phyloP scores from a whole-genome alignment of 1,284 basidiomycete genomes.

The Ustilago xerochloae region DNA sequence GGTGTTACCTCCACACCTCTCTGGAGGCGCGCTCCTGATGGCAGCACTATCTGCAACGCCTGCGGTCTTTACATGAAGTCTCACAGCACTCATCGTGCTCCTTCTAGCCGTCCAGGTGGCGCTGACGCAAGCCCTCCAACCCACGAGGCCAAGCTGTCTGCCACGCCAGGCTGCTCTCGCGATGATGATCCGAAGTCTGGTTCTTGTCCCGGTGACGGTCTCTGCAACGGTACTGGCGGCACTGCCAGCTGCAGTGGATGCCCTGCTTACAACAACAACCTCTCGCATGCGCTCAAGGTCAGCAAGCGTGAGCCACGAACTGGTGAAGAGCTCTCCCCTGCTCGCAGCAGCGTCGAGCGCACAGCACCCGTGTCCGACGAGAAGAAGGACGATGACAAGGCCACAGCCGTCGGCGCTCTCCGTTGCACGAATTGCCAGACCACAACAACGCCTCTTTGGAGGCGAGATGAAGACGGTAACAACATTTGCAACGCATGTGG shows the following conservation, averaged over 20 bases:
- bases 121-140: constrained; percentile 32
- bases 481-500: constrained; percentile 86
- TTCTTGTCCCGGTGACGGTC: constrained; percentile 62
- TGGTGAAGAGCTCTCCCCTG: constrained; percentile 24
- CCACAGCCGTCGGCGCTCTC: constrained; percentile 49
- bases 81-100: constrained; percentile 44
- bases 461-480: constrained; percentile 89
- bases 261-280: constrained; percentile 64
- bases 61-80: constrained; percentile 68
- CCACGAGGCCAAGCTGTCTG: constrained; percentile 11
- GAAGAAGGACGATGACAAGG: constrained; percentile 38
- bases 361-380: constrained; percentile 14
- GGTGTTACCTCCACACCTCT: constrained; percentile 87
- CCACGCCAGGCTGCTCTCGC: constrained; percentile 19
- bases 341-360: constrained; percentile 16
- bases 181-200: constrained; percentile 49
- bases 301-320: constrained; percentile 32
- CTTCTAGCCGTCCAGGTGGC: constrained; percentile 24
- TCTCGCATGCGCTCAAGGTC: constrained; percentile 49
- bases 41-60: constrained; percentile 89
- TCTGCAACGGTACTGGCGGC: constrained; percentile 65
- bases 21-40: constrained; percentile 88
- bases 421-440: constrained; percentile 87
- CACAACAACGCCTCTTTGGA: constrained; percentile 87
- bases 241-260: constrained; percentile 61